These are phyloP conservation scores for Ganoderma leucocontextum DNA, from an alignment of 1,284 basidiomycete species.

Conservation along the genomic window DNA sequence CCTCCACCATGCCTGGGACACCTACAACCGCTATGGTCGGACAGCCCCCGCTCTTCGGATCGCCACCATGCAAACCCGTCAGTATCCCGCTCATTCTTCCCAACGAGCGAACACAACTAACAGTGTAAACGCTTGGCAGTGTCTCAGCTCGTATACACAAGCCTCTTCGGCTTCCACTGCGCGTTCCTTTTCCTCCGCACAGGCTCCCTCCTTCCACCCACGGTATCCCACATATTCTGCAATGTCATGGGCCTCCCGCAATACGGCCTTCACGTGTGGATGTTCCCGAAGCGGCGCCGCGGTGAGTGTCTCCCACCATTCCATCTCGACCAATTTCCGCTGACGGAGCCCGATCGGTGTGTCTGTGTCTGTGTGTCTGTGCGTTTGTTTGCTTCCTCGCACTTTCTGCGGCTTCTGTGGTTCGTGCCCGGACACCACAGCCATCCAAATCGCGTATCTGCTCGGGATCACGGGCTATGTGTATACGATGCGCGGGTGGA, in stretches of 20 bases:
- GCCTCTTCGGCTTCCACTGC: constrained; percentile 90
- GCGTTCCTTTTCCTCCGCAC: constrained; percentile 89
- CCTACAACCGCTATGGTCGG: constrained; percentile 75
- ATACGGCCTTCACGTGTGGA: constrained; percentile 46
- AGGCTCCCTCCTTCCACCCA: constrained; percentile 66
- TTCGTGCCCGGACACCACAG: constrained; percentile 29
- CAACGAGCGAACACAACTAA: background rate
- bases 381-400: background rate
- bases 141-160: constrained; percentile 91
- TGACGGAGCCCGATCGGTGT: constrained; percentile 10
- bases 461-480: constrained; percentile 44
- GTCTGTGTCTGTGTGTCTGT: constrained; percentile 9
- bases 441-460: constrained; percentile 40
- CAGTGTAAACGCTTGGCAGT: constrained; percentile 51
- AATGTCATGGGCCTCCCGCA: constrained; percentile 94
- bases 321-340: constrained; percentile 11
- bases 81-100: constrained; percentile 37
- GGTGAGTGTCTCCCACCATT: constrained; percentile 34
- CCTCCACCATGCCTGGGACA: constrained; percentile 90
- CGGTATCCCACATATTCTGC: constrained; percentile 88
- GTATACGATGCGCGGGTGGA: constrained; percentile 44
- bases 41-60: constrained; percentile 66
- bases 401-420: background rate
- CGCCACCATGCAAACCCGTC: constrained; percentile 69
- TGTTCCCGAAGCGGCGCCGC: constrained; percentile 38